These are phyloP conservation scores for Pythium sp. DNA, from an alignment of 352 stramenopile genomes.

Conservation along the genomic window DNA sequence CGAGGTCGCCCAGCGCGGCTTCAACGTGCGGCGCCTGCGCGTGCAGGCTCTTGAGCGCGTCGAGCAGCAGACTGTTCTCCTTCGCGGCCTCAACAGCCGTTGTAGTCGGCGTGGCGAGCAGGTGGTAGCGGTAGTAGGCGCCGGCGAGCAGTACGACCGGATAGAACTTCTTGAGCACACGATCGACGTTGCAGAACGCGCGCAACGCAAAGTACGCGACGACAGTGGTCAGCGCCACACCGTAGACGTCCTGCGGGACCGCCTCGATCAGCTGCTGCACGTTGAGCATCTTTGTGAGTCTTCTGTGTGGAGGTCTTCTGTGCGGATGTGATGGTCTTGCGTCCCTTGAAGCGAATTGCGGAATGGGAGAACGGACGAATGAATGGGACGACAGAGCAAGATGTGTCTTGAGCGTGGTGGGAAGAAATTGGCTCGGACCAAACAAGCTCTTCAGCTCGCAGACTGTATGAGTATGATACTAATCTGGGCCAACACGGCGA, in stretches of 20 bases:
- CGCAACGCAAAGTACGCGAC: constrained; percentile 64
- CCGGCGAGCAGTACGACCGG: constrained; percentile 46
- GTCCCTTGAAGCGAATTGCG: constrained; percentile 11
- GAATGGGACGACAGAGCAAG: neutral
- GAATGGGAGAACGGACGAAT: constrained; percentile 3
- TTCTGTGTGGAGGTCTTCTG: neutral
- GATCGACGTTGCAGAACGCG: constrained; percentile 67
- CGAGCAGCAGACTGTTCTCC: constrained; percentile 19
- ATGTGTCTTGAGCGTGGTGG: neutral
- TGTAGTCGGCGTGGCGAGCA: neutral
- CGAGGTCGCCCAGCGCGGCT: constrained; percentile 16
- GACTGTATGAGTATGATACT: constrained; percentile 3
- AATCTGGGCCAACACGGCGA: neutral
- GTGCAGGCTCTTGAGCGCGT: constrained; percentile 15
- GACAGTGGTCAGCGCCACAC: constrained; percentile 33
- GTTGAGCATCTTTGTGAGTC: constrained; percentile 17
- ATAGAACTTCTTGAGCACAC: constrained; percentile 52
- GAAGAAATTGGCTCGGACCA: neutral
- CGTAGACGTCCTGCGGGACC: constrained; percentile 30
- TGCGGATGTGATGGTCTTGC: neutral
- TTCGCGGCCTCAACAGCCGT: neutral
- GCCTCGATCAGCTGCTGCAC: constrained; percentile 26
- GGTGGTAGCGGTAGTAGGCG: constrained; percentile 49
- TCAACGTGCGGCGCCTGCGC: constrained; percentile 17
- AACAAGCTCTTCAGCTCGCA: neutral